Evolutionary conservation across 805 yeast species (phyloP), one percentile per base, ranked within the genome.

Genomic region (Maudiozyma saulgeensis): DNA sequence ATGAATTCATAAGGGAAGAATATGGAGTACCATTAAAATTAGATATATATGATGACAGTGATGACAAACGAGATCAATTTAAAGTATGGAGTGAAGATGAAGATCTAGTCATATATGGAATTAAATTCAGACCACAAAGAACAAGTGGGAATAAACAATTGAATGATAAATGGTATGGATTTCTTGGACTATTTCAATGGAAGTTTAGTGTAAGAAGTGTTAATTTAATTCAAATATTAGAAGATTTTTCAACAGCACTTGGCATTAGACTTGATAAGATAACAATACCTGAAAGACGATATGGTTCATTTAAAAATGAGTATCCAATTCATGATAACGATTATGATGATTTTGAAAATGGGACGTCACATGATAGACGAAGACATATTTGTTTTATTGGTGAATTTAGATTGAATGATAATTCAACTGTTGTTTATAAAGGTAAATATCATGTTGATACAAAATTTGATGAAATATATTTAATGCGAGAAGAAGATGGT

Each of bases 401-500:
- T 8, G 64, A 63, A 47, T 50, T 66, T 44, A 51, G 53, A 19
- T 37, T 66, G 23, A 54, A 54, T 28, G 49, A 54, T 13, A 54
- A 57, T 26, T 54, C 62, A 1, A 38, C 51, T 34, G 52, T 65
- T 25, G 56, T 62, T 6, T 66, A 56, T 51, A 61, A 56, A 42
- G 69, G 68, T 9, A 58, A 59, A 37, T 64, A 55, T 46, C 67
- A 64, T 44, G 59, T 63, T 18, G 65, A 64, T 48, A 60, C 60
- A 26, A 59, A 57, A 40, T 46, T 66, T 41, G 56, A 59, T 31
- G 62, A 61, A 46, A 59, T 66, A n/a, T 61, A 58, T 45, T 54
- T 66, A 18, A 45, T 63, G 43, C 52, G 65, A 31, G 53, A 52
- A 32, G 68, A 63, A 38, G 49, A 57, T 32, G 60, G 52, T n/a